Evolutionary conservation across 2,329 filamentous ascomycete species (phyloP).

Genomic region (Fusarium sp.): DNA sequence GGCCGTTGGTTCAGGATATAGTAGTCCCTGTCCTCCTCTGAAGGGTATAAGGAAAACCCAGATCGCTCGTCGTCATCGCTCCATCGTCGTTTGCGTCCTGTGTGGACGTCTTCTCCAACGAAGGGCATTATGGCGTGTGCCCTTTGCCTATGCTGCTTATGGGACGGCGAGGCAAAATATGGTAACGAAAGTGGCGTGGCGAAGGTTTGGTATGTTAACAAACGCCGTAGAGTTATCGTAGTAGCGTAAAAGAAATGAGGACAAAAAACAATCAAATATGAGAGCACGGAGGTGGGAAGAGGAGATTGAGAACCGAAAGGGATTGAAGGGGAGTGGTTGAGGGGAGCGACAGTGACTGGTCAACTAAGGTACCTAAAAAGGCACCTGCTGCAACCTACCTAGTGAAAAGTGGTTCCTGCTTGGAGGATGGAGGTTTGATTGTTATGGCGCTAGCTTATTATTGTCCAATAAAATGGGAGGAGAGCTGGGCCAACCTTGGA

Average conservation of each 20-base stretch:
- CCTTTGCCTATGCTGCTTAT: constrained; percentile 32
- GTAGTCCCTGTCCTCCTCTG: constrained; percentile 45
- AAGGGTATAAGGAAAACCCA: constrained; percentile 43
- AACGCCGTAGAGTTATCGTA: neutral
- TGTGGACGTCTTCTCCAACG: constrained; percentile 49
- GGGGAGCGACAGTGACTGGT: constrained; percentile 27
- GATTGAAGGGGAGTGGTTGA: constrained; percentile 24
- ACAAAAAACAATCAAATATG: neutral
- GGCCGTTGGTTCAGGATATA: constrained; percentile 46
- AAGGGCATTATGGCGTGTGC: constrained; percentile 51
- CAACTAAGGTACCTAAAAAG: constrained; percentile 16
- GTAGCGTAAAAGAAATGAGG: neutral
- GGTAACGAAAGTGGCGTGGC: neutral
- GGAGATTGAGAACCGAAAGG: constrained; percentile 8
- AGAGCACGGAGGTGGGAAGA: constrained; percentile 20
- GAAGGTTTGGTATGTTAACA: neutral
- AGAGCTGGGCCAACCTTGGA: neutral
- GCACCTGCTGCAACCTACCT: constrained; percentile 27
- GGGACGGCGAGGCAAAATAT: constrained; percentile 25
- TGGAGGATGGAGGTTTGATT: constrained; percentile 21
- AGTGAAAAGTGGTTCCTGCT: constrained; percentile 27
- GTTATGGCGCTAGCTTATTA: constrained; percentile 16
- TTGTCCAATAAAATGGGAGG: constrained; percentile 8
- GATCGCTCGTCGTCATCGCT: constrained; percentile 45
- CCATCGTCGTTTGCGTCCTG: constrained; percentile 54